Conservation (phyloP, 164 flowering plant species). For the Stephania japonica region DNA sequence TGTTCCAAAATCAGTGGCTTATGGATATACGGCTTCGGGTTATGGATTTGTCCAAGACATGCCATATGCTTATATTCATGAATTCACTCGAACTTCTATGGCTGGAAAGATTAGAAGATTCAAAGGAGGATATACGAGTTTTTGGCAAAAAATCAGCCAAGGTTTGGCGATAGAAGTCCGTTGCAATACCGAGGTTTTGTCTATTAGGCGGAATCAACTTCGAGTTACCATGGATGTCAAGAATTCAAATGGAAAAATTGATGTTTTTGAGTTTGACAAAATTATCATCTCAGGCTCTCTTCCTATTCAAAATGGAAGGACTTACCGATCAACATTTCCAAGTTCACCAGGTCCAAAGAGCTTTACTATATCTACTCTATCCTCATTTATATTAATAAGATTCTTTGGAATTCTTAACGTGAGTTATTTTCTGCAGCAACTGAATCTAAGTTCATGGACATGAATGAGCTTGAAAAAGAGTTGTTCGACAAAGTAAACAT, state of each 20-base stretch:
- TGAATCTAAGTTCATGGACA: constrained; percentile 36
- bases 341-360: constrained; percentile 23
- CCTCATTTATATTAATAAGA: background rate
- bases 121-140: constrained; percentile 56
- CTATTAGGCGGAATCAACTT: constrained; percentile 32
- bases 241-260: constrained; percentile 20
- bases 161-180: constrained; percentile 41
- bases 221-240: constrained; percentile 32
- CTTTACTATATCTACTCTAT: background rate
- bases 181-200: constrained; percentile 56
- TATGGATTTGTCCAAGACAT: constrained; percentile 80
- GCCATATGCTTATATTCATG: constrained; percentile 84
- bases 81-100: constrained; percentile 77
- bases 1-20: constrained; percentile 69
- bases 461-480: constrained; percentile 52
- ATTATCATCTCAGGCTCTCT: constrained; percentile 62
- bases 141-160: constrained; percentile 53
- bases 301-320: constrained; percentile 48
- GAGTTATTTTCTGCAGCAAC: constrained; percentile 20
- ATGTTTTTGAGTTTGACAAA: constrained; percentile 51
- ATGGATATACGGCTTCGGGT: constrained; percentile 83
- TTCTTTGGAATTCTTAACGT: background rate
- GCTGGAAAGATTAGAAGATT: constrained; percentile 76
- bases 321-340: constrained; percentile 42
- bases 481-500: constrained; percentile 58